These are phyloP conservation scores for Lentinus tigrinus DNA, from an alignment of 768 basidiomycete genomes.

Conservation along the genomic window DNA sequence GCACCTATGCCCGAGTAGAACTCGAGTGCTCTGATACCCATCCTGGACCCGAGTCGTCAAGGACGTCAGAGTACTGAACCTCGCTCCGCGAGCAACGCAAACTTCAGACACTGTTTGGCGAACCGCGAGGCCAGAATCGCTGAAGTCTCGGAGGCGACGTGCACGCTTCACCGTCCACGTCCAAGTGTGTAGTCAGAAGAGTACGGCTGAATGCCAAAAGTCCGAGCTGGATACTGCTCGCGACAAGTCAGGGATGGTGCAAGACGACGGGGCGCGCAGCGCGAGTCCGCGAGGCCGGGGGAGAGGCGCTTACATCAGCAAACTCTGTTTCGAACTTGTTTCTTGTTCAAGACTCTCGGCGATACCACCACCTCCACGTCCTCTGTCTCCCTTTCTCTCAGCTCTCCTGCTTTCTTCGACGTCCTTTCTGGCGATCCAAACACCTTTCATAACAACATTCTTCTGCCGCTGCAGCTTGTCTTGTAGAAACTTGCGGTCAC, in stretches of 20 bases:
- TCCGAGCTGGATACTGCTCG: not conserved
- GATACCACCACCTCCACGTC: conserved; percentile 14
- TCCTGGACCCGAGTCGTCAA: not conserved
- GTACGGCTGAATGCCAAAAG: conserved; percentile 4
- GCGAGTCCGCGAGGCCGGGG: not conserved
- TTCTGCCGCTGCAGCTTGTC: not conserved
- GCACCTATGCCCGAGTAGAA: conserved; percentile 83
- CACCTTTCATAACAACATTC: not conserved
- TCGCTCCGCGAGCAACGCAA: conserved; percentile 1
- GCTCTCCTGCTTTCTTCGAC: not conserved
- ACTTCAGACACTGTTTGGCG: no score
- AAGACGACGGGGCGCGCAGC: no score
- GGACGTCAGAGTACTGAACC: not conserved
- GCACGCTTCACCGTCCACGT: no score
- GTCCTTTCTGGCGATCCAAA: not conserved
- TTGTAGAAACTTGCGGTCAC: not conserved
- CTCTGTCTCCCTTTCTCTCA: not conserved
- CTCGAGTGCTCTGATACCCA: conserved; percentile 41
- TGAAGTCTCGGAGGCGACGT: conserved; percentile 1
- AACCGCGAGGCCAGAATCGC: not conserved
- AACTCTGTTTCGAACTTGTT: conserved; percentile 4
- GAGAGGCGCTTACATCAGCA: conserved; percentile 10
- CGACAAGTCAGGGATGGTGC: not conserved
- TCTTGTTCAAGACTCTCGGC: conserved; percentile 15
- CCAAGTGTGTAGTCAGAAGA: conserved; percentile 5